phyloP scores from a whole-genome alignment of 2,329 filamentous ascomycete species.

The Venturiaceae sp. region DNA sequence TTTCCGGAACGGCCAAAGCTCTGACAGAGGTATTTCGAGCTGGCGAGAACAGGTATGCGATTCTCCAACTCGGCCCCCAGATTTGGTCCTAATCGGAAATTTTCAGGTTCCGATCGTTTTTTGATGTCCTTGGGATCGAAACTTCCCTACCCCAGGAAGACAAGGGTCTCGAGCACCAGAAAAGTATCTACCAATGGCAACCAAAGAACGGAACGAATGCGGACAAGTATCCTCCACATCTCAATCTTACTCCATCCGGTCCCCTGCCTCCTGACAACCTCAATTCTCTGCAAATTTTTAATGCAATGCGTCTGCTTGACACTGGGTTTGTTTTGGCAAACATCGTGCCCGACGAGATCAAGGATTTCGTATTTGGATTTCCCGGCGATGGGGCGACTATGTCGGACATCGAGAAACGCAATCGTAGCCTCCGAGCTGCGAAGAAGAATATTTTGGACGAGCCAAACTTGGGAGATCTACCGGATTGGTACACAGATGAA shows the following conservation, averaged over 20 bases:
- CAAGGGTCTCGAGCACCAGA: constrained; percentile 11
- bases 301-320: constrained; percentile 16
- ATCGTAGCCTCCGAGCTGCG: constrained; percentile 10
- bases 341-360: constrained; percentile 13
- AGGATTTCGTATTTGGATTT: constrained; percentile 9
- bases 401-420: constrained; percentile 7
- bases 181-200: constrained; percentile 13
- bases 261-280: constrained; percentile 11
- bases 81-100: background rate
- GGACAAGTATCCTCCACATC: constrained; percentile 19
- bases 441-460: constrained; percentile 18
- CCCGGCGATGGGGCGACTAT: background rate
- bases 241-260: constrained; percentile 15
- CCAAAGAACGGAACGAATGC: constrained; percentile 8
- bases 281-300: constrained; percentile 16
- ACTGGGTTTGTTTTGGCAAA: constrained; percentile 15
- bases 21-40: background rate
- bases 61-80: background rate
- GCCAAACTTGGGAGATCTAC: constrained; percentile 18
- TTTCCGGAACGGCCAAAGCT: background rate
- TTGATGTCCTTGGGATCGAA: background rate
- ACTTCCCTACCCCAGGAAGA: background rate
- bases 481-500: constrained; percentile 34
- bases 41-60: background rate
- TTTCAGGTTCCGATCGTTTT: background rate